Conservation (phyloP, 192 early-diverging fungal genomes). For the Glomus cerebriforme region DNA sequence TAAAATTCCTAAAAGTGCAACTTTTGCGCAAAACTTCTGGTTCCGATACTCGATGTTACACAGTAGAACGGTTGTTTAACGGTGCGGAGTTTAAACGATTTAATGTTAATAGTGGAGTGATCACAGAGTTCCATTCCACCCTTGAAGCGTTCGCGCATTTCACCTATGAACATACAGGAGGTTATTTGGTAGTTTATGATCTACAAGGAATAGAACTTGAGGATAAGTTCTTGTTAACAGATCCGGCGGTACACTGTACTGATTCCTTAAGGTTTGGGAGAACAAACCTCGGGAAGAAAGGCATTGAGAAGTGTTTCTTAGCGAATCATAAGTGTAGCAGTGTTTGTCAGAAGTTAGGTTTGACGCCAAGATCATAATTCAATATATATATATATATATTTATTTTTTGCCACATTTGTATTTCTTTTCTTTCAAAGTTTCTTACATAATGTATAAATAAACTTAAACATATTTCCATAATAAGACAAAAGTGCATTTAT, state of each 20-base stretch:
- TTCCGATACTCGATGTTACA: not conserved
- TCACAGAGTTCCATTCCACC: slow-evolving; percentile 15
- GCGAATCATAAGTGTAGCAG: slow-evolving; percentile 23
- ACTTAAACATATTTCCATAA: too few species aligned
- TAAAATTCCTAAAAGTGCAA: slow-evolving; percentile 5
- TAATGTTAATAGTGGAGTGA: slow-evolving; percentile 24
- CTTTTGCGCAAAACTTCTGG: not conserved
- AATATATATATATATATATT: too few species aligned
- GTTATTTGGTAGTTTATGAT: too few species aligned
- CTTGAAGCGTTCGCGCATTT: slow-evolving; percentile 30
- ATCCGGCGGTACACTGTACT: slow-evolving; percentile 26
- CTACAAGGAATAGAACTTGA: too few species aligned
- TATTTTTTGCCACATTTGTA: too few species aligned
- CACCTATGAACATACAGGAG: slow-evolving; percentile 8
- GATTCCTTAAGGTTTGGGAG: slow-evolving; percentile 21
- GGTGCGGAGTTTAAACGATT: slow-evolving; percentile 22
- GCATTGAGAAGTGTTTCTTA: slow-evolving; percentile 21
- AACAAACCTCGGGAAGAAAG: too few species aligned
- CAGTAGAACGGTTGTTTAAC: not conserved
- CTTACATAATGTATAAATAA: too few species aligned
- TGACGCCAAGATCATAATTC: too few species aligned
- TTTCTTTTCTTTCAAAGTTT: too few species aligned
- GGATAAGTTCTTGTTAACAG: slow-evolving; percentile 24
- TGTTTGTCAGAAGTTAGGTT: slow-evolving; percentile 12
- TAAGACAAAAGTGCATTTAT: too few species aligned